phyloP scores from a whole-genome alignment of 2,329 filamentous ascomycete species.

The Neonectria neomacrospora region DNA sequence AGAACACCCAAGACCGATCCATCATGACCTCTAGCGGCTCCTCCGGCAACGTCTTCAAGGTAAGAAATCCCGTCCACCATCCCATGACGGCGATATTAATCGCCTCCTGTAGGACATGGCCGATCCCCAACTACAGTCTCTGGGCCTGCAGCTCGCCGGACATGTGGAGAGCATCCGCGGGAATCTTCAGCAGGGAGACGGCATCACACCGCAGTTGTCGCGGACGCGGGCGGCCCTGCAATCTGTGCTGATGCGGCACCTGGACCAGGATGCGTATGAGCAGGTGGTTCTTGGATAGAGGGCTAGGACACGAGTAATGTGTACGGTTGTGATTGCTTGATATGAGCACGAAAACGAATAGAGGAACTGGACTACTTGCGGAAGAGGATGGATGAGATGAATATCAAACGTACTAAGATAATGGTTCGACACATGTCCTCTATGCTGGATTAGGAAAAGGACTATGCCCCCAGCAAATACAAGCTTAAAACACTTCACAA shows the following conservation, averaged over 20 bases:
- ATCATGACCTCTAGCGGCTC: slow-evolving; percentile 23
- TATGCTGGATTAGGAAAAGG: not conserved
- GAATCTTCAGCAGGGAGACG: slow-evolving; percentile 66
- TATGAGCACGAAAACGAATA: not conserved
- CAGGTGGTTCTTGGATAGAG: slow-evolving; percentile 57
- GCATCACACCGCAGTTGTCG: slow-evolving; percentile 60
- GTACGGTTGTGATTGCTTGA: not conserved
- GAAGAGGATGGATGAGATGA: not conserved
- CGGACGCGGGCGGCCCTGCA: slow-evolving; percentile 62
- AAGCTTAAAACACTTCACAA: not conserved
- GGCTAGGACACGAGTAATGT: slow-evolving; percentile 22
- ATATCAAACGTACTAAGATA: not conserved
- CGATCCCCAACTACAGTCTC: slow-evolving; percentile 56
- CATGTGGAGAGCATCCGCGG: slow-evolving; percentile 67
- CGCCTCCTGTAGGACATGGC: slow-evolving; percentile 48
- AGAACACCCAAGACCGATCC: slow-evolving; percentile 23
- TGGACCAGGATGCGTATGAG: slow-evolving; percentile 60
- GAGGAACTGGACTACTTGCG: not conserved
- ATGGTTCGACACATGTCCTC: not conserved
- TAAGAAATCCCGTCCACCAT: slow-evolving; percentile 7
- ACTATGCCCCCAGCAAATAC: no score
- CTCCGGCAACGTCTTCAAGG: slow-evolving; percentile 38
- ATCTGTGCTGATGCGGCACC: slow-evolving; percentile 57
- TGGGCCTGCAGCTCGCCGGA: slow-evolving; percentile 61
- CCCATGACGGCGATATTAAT: not conserved